Percentiles rank a stretch among this genome's conserved stretches.
Evolutionary conservation across 148 eudicot genomes (phyloP).

Genomic region (Camellia lanceoleosa): DNA sequence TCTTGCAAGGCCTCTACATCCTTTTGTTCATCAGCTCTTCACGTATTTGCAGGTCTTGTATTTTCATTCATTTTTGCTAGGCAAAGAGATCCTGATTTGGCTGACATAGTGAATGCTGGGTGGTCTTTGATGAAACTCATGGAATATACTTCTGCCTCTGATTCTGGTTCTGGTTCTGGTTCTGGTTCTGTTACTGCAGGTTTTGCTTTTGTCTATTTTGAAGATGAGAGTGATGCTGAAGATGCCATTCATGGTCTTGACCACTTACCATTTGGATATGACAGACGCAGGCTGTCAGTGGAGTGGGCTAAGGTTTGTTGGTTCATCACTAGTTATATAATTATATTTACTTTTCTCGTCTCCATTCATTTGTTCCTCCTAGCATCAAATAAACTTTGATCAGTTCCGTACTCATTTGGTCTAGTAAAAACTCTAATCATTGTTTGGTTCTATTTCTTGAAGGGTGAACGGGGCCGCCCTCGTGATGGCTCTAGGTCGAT

Average conservation of each 20-base stretch:
- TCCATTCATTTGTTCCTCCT: not conserved
- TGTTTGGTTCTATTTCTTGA: conserved; percentile 14
- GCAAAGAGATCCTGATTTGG: conserved; percentile 42
- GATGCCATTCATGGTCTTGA: conserved; percentile 86
- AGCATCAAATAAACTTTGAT: not conserved
- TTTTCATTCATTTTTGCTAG: conserved; percentile 31
- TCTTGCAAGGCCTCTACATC: conserved; percentile 77
- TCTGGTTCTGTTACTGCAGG: conserved; percentile 45
- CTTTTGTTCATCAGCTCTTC: conserved; percentile 66
- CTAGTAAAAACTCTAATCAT: not conserved
- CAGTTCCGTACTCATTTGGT: no score
- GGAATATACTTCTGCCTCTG: conserved; percentile 15
- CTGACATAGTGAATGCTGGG: conserved; percentile 25
- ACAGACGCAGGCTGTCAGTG: conserved; percentile 74
- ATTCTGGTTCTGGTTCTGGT: not conserved
- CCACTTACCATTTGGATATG: conserved; percentile 76
- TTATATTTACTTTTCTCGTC: not conserved
- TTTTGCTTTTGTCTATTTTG: conserved; percentile 89
- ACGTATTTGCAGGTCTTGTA: conserved; percentile 76
- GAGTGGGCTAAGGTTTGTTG: conserved; percentile 89
- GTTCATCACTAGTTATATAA: not conserved
- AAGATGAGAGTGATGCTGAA: conserved; percentile 83
- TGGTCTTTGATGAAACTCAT: not conserved
- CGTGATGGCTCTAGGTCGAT: conserved; percentile 52
- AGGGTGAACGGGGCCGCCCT: conserved; percentile 89